phyloP scores from a whole-genome alignment of 176 grass and related monocot genomes.

The Zea luxurians region DNA sequence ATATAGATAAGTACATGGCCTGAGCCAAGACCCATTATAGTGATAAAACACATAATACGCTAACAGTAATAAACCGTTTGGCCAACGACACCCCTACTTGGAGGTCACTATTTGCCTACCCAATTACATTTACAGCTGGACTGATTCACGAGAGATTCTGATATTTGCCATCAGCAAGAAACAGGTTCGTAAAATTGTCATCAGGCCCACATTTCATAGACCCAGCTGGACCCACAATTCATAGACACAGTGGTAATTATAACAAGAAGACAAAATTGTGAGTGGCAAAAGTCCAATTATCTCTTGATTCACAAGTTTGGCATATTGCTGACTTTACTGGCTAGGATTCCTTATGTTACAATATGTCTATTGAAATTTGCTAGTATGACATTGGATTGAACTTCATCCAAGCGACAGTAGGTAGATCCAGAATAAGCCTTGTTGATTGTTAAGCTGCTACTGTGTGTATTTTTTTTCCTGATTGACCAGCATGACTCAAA shows the following conservation, averaged over 20 bases:
- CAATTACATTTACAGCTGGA: constrained; percentile 23
- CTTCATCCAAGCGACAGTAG: neutral
- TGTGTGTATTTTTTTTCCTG: neutral
- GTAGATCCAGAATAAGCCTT: constrained; percentile 21
- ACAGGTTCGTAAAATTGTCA: too few relatives aligned
- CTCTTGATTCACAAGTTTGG: neutral
- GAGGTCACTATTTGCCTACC: constrained; percentile 24
- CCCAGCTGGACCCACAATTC: too few relatives aligned
- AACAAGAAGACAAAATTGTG: too few relatives aligned
- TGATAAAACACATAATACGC: too few relatives aligned
- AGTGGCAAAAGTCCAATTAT: too few relatives aligned
- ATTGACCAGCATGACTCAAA: neutral
- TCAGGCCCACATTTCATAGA: too few relatives aligned
- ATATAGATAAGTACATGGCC: too few relatives aligned
- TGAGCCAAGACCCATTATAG: too few relatives aligned
- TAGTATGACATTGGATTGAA: constrained; percentile 10
- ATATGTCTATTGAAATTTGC: constrained; percentile 24
- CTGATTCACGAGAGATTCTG: too few relatives aligned
- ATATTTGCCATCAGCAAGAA: too few relatives aligned
- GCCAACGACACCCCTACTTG: neutral
- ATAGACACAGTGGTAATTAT: too few relatives aligned
- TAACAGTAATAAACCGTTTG: too few relatives aligned
- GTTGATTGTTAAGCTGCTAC: neutral
- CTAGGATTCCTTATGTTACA: constrained; percentile 19
- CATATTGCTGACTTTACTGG: constrained; percentile 6